These are phyloP conservation scores for Raffaelea albimanens DNA, from an alignment of 2,329 filamentous ascomycete species.

Conservation along the genomic window DNA sequence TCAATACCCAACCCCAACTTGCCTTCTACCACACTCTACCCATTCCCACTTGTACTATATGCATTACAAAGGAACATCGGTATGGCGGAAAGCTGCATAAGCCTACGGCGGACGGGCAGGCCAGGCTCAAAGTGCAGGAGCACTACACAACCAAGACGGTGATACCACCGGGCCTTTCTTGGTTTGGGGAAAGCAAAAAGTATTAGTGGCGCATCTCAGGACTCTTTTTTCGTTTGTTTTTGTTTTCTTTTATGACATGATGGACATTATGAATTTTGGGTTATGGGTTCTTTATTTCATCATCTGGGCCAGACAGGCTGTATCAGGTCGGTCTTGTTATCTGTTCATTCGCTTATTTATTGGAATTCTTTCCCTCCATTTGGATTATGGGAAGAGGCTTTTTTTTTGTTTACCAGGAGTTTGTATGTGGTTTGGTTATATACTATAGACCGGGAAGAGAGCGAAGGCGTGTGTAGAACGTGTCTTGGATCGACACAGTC, in stretches of 20 bases:
- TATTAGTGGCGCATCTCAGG: background rate
- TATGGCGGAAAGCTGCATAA: background rate
- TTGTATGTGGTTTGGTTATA: background rate
- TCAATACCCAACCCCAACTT: background rate
- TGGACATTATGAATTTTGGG: conserved; percentile 12
- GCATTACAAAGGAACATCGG: background rate
- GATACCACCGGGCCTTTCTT: too few species aligned
- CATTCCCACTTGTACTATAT: conserved; percentile 1
- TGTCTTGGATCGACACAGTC: too few species aligned
- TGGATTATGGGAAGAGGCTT: background rate
- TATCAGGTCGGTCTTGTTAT: conserved; percentile 1
- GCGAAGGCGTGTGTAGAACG: too few species aligned
- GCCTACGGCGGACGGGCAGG: too few species aligned
- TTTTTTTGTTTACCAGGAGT: background rate
- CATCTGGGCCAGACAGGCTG: conserved; percentile 1
- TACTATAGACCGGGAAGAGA: background rate
- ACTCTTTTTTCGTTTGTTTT: conserved; percentile 1
- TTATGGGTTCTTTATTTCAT: conserved; percentile 9
- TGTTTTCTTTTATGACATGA: conserved; percentile 7
- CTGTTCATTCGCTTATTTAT: conserved; percentile 1
- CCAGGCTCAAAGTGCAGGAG: background rate
- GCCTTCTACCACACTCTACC: too few species aligned
- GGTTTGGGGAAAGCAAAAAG: background rate
- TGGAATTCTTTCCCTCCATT: background rate
- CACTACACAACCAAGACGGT: too few species aligned